These are phyloP conservation scores for Hysterangium stoloniferum DNA, from an alignment of 768 basidiomycete genomes.

Conservation along the genomic window DNA sequence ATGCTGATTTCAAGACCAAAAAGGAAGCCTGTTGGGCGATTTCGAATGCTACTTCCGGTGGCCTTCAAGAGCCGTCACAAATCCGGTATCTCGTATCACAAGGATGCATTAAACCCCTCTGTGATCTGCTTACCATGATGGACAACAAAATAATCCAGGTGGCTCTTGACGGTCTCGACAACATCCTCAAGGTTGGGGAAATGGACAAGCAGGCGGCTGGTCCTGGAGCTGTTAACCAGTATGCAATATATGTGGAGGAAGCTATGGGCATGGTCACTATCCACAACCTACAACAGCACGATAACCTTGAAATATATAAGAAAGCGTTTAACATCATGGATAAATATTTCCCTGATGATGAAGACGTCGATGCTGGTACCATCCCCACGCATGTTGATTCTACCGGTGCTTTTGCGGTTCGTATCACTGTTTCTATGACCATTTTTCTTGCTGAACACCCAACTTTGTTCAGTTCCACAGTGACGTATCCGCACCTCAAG, in stretches of 20 bases:
- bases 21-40: slow-evolving; percentile 99
- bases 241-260: slow-evolving; percentile 93
- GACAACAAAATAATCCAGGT: slow-evolving; percentile 99
- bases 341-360: slow-evolving; percentile 98
- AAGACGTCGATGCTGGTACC: slow-evolving; percentile 81
- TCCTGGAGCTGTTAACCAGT: slow-evolving; percentile 82
- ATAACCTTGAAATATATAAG: slow-evolving; percentile 99
- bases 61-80: slow-evolving; percentile 90
- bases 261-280: slow-evolving; percentile 98
- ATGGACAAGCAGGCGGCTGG: slow-evolving; percentile 80
- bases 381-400: slow-evolving; percentile 69
- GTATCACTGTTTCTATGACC: slow-evolving; percentile 21
- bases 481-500: slow-evolving; percentile 82
- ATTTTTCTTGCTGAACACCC: background rate
- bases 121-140: slow-evolving; percentile 94
- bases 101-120: slow-evolving; percentile 97
- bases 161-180: slow-evolving; percentile 95
- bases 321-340: slow-evolving; percentile 99
- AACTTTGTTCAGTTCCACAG: slow-evolving; percentile 57
- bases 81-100: slow-evolving; percentile 97
- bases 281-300: slow-evolving; percentile 98
- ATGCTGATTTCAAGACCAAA: slow-evolving; percentile 98
- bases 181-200: slow-evolving; percentile 96
- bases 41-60: slow-evolving; percentile 97
- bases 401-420: slow-evolving; percentile 65